phyloP scores from a whole-genome alignment of 2,329 filamentous ascomycete genomes.

The Trichocomaceae sp. region DNA sequence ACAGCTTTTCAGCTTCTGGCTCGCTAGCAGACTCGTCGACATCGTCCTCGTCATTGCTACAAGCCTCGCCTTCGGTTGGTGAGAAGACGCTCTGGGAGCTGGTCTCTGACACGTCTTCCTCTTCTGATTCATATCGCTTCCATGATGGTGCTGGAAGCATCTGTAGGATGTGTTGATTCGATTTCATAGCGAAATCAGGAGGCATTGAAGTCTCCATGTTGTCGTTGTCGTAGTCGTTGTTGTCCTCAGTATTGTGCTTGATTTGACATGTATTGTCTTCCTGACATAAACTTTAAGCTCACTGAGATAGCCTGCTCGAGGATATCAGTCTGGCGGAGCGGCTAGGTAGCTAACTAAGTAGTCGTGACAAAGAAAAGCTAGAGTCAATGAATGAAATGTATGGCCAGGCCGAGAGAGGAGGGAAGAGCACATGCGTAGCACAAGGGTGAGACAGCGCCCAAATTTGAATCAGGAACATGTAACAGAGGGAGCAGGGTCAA shows the following conservation, averaged over 20 bases:
- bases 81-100: conserved; percentile 29
- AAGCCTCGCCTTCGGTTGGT: conserved; percentile 21
- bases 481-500: conserved; percentile 3
- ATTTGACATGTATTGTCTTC: background rate
- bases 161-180: conserved; percentile 25
- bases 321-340: background rate
- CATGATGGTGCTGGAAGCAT: conserved; percentile 27
- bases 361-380: background rate
- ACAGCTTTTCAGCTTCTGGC: background rate
- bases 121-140: conserved; percentile 33
- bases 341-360: background rate
- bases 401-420: background rate
- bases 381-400: background rate
- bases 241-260: background rate
- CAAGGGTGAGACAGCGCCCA: conserved; percentile 2
- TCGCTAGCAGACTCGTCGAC: conserved; percentile 1
- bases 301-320: background rate
- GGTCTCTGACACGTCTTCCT: conserved; percentile 34
- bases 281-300: background rate
- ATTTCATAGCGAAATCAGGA: conserved; percentile 13
- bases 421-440: background rate
- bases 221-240: background rate
- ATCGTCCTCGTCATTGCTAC: conserved; percentile 14
- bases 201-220: conserved; percentile 11
- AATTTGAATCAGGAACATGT: conserved; percentile 2